Evolutionary conservation across 176 grass and related monocot genomes (phyloP), one percentile per base, ranked within the genome.

Genomic region (Ensete glaucum): DNA sequence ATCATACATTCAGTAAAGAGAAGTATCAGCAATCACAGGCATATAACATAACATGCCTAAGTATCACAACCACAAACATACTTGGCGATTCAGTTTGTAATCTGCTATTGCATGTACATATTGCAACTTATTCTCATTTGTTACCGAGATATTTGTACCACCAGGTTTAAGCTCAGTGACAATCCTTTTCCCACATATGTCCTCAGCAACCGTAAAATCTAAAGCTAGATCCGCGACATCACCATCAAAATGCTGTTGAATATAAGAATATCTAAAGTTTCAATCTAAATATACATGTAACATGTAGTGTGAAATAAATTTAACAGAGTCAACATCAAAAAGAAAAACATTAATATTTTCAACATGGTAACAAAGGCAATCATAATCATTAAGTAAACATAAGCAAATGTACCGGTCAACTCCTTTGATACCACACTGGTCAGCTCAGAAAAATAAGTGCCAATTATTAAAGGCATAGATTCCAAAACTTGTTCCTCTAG

Each of bases 61-160:
- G 27, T n/a, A 59, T 12, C 43, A 34, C 65, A 70, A 17, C 55
- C 78, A 63, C 16, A 43, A 64, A 77, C 57, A 50, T 85, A 98
- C 94, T 88, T 93, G 94, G 20, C 60, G 88, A 26, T 98, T 98
- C 48, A 98, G 86, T 79, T 98, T 98, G 88, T 87, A 98, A 66
- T 98, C 94, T 62, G 94, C 94, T 74, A 98, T 93, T 71, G 88
- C 90, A 82, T 98, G 94, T 63, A 98, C 90, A 85, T 98, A 98
- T 43, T 98, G 94, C 49, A 98, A 85, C 81, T 87, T 98, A 80
- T 98, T 98, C 79, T 93, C 94, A 67, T 88, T 91, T 22, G 85
- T 93, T 73, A 98, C 94, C 5, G 85, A 76, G 57, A 98, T 83
- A 85, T 89, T 89, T 88, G 81, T 98, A 83, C 94, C 94, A 85